Base-by-base conservation (phyloP, 2,329 filamentous ascomycete genomes). In the Cladobotryum protrusum region DNA sequence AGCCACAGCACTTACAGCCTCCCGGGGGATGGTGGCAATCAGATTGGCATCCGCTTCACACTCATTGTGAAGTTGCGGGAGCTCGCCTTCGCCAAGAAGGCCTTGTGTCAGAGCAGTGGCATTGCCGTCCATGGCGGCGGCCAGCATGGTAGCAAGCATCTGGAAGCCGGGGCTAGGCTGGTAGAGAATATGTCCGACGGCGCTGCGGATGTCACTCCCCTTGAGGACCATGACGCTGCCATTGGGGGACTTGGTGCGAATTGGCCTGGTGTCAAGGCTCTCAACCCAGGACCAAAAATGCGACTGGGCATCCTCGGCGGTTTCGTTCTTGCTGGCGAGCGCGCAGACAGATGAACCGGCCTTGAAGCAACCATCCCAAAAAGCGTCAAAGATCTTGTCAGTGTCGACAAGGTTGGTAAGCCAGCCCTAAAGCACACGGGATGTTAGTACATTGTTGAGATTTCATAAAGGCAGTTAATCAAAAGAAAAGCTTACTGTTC, bases 341-440 rank as follows among this genome's bases (percentile, higher is more conserved):
- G 65, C 51, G 43, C 69, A 71, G 0, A 50, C 39, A 2, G 47
- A 34, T 19, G 29, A 5, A 1, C 60, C 57, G 5, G 54, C 60
- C 1, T 57, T 49, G 54, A 63, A 70, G 55, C 70, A 73, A 2
- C 61, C 58, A 12, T 60, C 52, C 52, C 62, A 72, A 49, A 72
- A 65, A 13, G 58, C 50, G 4, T 61, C 58, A 17, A 66, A 55
- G 9, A 66, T 56, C 5, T 63, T 53, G n/a, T 72, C 63, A 0
- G 66, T 64, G 50, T 74, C 69, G 33, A 57, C 51, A 1, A 70
- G 61, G 54, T 66, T 68, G 20, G 52, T 61, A 3, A 57, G 41
- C 68, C 67, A 71, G 9, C 54, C 58, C 61, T 63, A 29, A 17
- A 13, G n/a, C 9, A 4, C 13, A 18, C 6, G 39, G 14, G 39